Conservation (phyloP, 345 rosid species). For the Adansonia digitata region DNA sequence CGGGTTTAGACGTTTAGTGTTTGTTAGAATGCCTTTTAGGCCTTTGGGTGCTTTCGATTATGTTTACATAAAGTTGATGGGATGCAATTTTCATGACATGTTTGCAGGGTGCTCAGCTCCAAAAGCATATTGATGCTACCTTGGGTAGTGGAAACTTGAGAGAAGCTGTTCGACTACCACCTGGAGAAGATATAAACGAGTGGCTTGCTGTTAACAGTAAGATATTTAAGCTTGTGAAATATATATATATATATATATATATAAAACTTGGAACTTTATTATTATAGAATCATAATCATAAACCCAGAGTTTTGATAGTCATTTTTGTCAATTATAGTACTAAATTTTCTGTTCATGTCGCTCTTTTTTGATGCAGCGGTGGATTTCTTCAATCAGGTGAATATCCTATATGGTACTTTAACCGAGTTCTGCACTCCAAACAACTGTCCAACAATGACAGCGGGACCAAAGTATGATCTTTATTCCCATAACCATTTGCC, state of each 20-base stretch:
- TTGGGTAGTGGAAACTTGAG: constrained; percentile 70
- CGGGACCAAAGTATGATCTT: constrained; percentile 54
- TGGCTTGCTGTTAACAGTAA: constrained; percentile 78
- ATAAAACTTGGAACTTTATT: background rate
- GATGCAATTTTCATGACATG: background rate
- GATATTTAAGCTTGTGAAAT: background rate
- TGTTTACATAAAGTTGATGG: background rate
- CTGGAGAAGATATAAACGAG: constrained; percentile 67
- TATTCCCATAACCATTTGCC: background rate
- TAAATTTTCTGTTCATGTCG: background rate
- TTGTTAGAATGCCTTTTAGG: background rate
- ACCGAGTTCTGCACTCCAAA: constrained; percentile 62
- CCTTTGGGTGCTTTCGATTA: background rate
- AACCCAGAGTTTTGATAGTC: background rate
- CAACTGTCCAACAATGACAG: constrained; percentile 63
- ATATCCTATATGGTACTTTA: constrained; percentile 58
- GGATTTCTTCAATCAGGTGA: constrained; percentile 76
- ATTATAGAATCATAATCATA: background rate
- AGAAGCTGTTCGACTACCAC: constrained; percentile 65
- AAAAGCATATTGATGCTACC: constrained; percentile 60
- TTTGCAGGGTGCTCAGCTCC: constrained; percentile 65
- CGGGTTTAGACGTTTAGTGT: background rate
- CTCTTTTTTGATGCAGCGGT: constrained; percentile 41
- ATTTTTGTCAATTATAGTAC: too few relatives aligned
- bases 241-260: too few relatives aligned